Conservation (phyloP, 108 stramenopile species). For the Fistulifera pelliculosa region DNA sequence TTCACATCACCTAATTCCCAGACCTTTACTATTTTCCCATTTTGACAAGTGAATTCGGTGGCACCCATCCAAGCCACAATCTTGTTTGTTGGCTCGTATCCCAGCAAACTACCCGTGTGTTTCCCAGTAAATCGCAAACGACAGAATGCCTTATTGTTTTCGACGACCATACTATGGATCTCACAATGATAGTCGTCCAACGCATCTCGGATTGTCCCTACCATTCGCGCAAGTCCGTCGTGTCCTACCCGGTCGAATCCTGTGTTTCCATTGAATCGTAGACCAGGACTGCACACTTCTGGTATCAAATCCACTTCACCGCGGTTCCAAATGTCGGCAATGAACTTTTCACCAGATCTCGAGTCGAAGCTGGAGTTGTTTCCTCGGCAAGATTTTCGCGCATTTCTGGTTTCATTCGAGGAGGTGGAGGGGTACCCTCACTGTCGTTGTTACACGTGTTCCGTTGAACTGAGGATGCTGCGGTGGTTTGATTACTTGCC, state of each 20-base stretch:
- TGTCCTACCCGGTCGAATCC: slow-evolving; percentile 51
- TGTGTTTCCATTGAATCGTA: slow-evolving; percentile 45
- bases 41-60: slow-evolving; percentile 42
- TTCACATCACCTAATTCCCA: slow-evolving; percentile 61
- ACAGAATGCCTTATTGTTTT: slow-evolving; percentile 51
- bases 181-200: slow-evolving; percentile 50
- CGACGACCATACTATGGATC: slow-evolving; percentile 52
- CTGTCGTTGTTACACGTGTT: too few species aligned
- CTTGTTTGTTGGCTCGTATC: slow-evolving; percentile 41
- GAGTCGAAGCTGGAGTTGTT: slow-evolving; percentile 11
- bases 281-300: slow-evolving; percentile 25
- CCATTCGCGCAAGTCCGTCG: slow-evolving; percentile 48
- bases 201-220: slow-evolving; percentile 30
- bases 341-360: slow-evolving; percentile 45
- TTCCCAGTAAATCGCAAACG: slow-evolving; percentile 42
- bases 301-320: slow-evolving; percentile 40
- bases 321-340: slow-evolving; percentile 55
- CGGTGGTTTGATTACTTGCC: too few species aligned
- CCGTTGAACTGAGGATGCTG: too few species aligned
- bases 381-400: too few species aligned
- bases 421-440: too few species aligned
- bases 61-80: slow-evolving; percentile 48
- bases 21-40: slow-evolving; percentile 43
- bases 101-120: slow-evolving; percentile 38
- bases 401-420: too few species aligned